phyloP scores from a whole-genome alignment of 495 filamentous ascomycete genomes.

The Talaromyces ruber region DNA sequence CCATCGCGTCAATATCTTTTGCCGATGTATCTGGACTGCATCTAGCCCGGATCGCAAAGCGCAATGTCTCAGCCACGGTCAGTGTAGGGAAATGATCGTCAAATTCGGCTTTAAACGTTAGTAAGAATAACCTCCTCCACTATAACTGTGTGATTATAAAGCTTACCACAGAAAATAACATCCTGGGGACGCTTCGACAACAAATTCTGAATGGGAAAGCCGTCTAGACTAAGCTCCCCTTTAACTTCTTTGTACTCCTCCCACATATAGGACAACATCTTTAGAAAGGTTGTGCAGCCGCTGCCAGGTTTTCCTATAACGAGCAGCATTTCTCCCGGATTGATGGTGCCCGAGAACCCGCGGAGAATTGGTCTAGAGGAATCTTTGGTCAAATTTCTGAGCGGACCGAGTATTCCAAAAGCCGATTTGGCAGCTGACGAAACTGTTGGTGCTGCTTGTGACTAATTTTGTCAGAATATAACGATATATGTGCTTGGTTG shows the following conservation, averaged over 20 bases:
- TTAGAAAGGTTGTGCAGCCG: slow-evolving; percentile 66
- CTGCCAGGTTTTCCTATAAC: slow-evolving; percentile 68
- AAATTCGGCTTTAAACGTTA: slow-evolving; percentile 55
- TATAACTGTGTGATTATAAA: neutral
- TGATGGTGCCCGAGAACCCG: slow-evolving; percentile 62
- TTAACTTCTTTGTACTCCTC: slow-evolving; percentile 56
- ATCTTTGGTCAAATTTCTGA: neutral
- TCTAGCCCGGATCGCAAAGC: slow-evolving; percentile 49
- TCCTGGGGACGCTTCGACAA: neutral
- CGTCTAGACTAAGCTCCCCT: slow-evolving; percentile 59
- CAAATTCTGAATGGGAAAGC: slow-evolving; percentile 61
- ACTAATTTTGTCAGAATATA: neutral
- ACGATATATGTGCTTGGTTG: neutral
- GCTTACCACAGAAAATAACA: neutral
- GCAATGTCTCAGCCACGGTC: slow-evolving; percentile 55
- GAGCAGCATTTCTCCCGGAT: slow-evolving; percentile 71
- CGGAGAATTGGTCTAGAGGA: slow-evolving; percentile 43
- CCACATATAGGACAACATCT: slow-evolving; percentile 63
- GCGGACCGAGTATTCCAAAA: neutral
- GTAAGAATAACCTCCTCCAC: slow-evolving; percentile 52
- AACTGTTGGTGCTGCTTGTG: neutral
- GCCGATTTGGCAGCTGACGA: neutral
- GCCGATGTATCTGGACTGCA: slow-evolving; percentile 38
- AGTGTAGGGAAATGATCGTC: slow-evolving; percentile 62
- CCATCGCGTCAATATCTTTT: slow-evolving; percentile 30